Base-by-base conservation (phyloP, 2,329 filamentous ascomycete species). In the Diplodia scrobiculata region DNA sequence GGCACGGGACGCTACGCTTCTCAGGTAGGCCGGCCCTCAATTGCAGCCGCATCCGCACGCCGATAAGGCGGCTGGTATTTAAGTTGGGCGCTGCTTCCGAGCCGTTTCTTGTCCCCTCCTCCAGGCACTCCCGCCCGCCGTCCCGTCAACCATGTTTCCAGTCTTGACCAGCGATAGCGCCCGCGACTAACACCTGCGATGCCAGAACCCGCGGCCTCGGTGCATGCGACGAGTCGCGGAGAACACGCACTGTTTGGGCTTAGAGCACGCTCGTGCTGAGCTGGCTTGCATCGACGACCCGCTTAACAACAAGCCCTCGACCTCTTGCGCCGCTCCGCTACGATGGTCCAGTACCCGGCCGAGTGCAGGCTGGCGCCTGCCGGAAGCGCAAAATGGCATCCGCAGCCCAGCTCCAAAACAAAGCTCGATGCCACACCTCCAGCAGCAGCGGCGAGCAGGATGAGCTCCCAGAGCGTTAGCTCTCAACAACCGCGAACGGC, bases 221-320 rank as follows among this genome's bases (percentile, higher is more conserved):
- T 62, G 58, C 48, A 54, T 66, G 53, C 53, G 63, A 66, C 63
- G 63, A 66, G 65, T 60, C 53, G 63, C 65, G 63, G 63, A 65
- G n/a, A 41, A 53, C 38, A 36, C 47, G 36, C 50, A 65, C 63
- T 52, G 32, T 65, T 65, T 32, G 51, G 63, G 65, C 65, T 48
- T 62, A 62, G 65, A 62, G 41, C 53, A 54, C 65, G 50, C 65
- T 62, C 55, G 47, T 66, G 65, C 55, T 66, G 65, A 63, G 50
- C 65, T 62, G 65, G 65, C 65, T 65, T 54, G 63, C 63, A 55
- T 65, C 52, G 51, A 17, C 41, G 50, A 55, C 63, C 50, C 63
- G 63, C 60, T 53, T 36, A 51, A 52, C 47, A n/a, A 32, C 36
- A 34, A 48, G 60, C 47, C 60, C 60, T 63, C 60, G 47, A 63